A percentile compares a stretch with the other conserved stretches of the same genome.
Evolutionary conservation across 2,329 filamentous ascomycete genomes (phyloP).

Genomic region (Pseudocercospora musae): DNA sequence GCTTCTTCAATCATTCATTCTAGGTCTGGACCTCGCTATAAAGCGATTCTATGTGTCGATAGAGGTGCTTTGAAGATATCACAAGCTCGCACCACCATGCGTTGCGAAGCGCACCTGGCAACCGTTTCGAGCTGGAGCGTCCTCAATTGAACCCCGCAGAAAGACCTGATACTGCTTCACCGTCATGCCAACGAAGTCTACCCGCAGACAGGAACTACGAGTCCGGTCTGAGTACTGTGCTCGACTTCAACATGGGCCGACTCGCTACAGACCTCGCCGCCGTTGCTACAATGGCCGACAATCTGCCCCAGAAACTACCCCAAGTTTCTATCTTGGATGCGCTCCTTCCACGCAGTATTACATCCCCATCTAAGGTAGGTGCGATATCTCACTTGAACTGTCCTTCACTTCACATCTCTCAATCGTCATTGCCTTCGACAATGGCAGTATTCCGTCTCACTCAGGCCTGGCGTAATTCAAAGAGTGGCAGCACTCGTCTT

Average conservation of each 20-base stretch:
- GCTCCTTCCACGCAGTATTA: constrained; percentile 24
- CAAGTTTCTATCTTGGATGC: constrained; percentile 33
- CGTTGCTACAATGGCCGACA: constrained; percentile 26
- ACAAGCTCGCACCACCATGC: background rate
- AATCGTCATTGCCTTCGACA: background rate
- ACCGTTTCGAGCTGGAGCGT: background rate
- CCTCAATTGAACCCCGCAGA: background rate
- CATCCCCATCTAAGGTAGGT: constrained; percentile 8
- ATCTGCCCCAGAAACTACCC: constrained; percentile 28
- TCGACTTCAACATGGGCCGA: constrained; percentile 26
- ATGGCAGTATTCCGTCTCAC: background rate
- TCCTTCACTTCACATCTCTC: background rate
- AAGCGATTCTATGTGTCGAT: background rate
- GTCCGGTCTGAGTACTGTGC: background rate
- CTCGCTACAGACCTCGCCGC: constrained; percentile 31
- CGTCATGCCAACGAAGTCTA: background rate
- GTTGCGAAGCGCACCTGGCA: background rate
- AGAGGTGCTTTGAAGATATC: background rate
- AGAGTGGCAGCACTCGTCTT: background rate
- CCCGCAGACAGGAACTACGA: background rate
- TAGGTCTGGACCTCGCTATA: background rate
- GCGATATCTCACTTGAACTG: background rate
- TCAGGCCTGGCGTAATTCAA: background rate
- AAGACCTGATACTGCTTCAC: background rate
- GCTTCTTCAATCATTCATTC: background rate